Conservation (phyloP, 2,329 filamentous ascomycete species). For the Xylaria polymorpha region DNA sequence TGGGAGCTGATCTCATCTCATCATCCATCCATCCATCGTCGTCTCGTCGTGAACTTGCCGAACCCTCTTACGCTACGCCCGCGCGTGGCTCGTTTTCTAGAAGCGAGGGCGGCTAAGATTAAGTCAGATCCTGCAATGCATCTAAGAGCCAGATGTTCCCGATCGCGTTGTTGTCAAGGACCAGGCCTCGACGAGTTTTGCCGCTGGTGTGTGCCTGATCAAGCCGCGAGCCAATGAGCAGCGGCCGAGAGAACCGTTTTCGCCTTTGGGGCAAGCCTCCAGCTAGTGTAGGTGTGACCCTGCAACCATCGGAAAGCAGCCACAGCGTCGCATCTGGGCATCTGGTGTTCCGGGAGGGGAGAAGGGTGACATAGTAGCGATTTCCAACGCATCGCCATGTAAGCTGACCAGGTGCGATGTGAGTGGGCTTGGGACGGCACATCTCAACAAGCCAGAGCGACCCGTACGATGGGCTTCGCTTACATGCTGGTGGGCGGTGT, state of each 20-base stretch:
- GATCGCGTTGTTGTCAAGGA: slow-evolving; percentile 42
- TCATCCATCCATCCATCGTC: no score
- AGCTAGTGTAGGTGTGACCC: slow-evolving; percentile 28
- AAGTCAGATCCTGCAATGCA: slow-evolving; percentile 45
- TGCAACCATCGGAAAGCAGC: slow-evolving; percentile 40
- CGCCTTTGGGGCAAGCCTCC: slow-evolving; percentile 13
- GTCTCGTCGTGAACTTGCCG: slow-evolving; percentile 30
- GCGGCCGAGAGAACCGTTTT: slow-evolving; percentile 20
- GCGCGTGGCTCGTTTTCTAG: slow-evolving; percentile 38
- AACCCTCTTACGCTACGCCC: slow-evolving; percentile 32
- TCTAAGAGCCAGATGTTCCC: slow-evolving; percentile 39
- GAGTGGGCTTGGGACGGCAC: slow-evolving; percentile 35
- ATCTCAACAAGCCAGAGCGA: slow-evolving; percentile 34
- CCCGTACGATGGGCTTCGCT: slow-evolving; percentile 36
- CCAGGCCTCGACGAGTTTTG: slow-evolving; percentile 36
- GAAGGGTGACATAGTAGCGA: slow-evolving; percentile 38
- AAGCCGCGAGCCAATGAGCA: slow-evolving; percentile 31
- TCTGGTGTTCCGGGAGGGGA: slow-evolving; percentile 29
- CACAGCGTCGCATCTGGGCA: slow-evolving; percentile 42
- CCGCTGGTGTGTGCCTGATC: slow-evolving; percentile 29
- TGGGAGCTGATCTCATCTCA: slow-evolving; percentile 20
- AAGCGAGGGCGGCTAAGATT: slow-evolving; percentile 39
- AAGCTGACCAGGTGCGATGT: slow-evolving; percentile 36
- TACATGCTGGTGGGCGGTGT: slow-evolving; percentile 38
- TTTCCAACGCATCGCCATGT: slow-evolving; percentile 39